Evolutionary conservation across 345 rosid species (phyloP).

Genomic region (Citrus glauca): DNA sequence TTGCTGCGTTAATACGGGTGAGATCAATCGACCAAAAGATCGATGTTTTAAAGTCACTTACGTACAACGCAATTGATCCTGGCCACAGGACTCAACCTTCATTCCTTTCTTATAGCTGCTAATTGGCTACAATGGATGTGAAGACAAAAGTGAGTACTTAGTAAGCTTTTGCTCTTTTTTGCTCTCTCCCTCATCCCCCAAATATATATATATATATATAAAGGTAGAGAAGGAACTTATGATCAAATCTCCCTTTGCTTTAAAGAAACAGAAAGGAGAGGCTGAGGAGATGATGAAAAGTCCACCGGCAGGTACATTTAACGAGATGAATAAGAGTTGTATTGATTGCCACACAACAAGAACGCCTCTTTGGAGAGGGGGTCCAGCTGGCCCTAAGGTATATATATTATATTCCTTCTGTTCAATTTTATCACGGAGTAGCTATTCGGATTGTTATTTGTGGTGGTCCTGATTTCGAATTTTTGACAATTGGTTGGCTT

Average conservation of each 20-base stretch:
- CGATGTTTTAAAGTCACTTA: no score
- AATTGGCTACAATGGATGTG: slow-evolving; percentile 1
- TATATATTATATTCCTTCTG: not conserved
- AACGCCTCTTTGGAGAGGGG: slow-evolving; percentile 88
- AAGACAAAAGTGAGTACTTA: not conserved
- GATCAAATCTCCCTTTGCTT: not conserved
- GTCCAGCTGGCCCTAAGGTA: slow-evolving; percentile 89
- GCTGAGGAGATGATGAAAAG: not conserved
- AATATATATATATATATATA: no score
- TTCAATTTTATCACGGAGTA: not conserved
- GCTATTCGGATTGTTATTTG: no score
- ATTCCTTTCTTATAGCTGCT: not conserved
- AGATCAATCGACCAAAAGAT: no score
- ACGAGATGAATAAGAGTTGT: slow-evolving; percentile 33
- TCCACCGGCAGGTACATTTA: not conserved
- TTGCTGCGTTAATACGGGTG: no score
- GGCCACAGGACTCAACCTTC: no score
- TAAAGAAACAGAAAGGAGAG: not conserved
- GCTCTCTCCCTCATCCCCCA: no score
- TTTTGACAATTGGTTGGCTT: not conserved
- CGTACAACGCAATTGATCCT: no score
- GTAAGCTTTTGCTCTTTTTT: not conserved
- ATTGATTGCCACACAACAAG: slow-evolving; percentile 67
- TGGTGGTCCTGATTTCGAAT: no score
- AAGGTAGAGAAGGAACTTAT: not conserved